Percentiles rank a stretch among this genome's conserved stretches.
Conservation (phyloP, 306 rosid genomes). For the Lotus japonicus region DNA sequence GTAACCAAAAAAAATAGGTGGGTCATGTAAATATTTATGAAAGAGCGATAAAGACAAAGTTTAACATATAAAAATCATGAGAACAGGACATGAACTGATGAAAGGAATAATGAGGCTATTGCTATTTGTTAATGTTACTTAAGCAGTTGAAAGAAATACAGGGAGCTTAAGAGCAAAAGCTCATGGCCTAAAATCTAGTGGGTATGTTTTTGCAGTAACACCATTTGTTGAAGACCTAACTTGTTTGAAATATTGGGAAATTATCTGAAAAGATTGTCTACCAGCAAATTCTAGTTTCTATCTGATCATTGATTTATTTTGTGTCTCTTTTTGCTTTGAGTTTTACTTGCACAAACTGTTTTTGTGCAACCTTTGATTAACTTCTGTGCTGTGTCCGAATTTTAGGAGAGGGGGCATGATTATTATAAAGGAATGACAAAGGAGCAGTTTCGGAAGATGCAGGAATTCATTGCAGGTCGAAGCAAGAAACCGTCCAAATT, state of each 20-base stretch:
- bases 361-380: neutral
- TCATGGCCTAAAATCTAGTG: neutral
- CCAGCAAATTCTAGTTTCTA: no score
- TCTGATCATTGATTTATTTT: neutral
- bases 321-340: neutral
- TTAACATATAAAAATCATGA: no score
- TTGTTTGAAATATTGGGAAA: neutral
- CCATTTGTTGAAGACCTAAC: neutral
- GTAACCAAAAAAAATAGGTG: no score
- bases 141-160: neutral
- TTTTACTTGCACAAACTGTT: neutral
- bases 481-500: conserved; percentile 67
- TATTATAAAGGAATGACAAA: conserved; percentile 83
- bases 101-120: neutral
- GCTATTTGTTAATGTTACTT: neutral
- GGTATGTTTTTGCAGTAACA: neutral
- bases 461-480: conserved; percentile 77
- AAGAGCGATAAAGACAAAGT: no score
- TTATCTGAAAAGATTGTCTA: neutral
- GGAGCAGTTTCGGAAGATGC: conserved; percentile 84
- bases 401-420: conserved; percentile 71
- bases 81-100: no score
- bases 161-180: neutral
- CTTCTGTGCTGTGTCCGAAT: neutral
- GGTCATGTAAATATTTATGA: no score